Percentiles rank a stretch among this genome's conserved stretches.
Evolutionary conservation across 108 stramenopile species (phyloP).

Genomic region (Cyclotella sp.): DNA sequence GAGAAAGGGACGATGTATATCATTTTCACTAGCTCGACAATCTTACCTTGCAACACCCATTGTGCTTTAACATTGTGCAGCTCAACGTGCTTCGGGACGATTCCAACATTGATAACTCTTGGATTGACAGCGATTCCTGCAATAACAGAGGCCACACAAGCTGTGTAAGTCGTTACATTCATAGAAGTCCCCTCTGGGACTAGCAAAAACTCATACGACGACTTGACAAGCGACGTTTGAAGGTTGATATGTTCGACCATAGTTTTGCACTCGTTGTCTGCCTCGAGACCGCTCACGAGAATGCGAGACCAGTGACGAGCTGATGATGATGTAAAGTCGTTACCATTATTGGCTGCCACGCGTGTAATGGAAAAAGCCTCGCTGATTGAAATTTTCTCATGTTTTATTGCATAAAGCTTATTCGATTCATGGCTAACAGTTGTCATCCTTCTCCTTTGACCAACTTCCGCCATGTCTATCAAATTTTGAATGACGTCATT

Average conservation of each 20-base stretch:
- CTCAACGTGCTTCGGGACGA: constrained; percentile 17
- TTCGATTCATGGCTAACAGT: not conserved
- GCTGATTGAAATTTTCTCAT: constrained; percentile 1
- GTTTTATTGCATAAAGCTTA: not conserved
- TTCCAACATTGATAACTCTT: constrained; percentile 23
- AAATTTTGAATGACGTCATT: constrained; percentile 21
- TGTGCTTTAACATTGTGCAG: constrained; percentile 30
- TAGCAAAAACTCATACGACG: constrained; percentile 31
- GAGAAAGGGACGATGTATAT: no score
- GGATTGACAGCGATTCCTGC: constrained; percentile 29
- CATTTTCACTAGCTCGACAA: no score
- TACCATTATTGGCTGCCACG: not conserved
- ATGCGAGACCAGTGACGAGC: constrained; percentile 24
- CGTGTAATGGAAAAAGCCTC: constrained; percentile 31
- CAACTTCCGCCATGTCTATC: constrained; percentile 21
- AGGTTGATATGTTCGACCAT: constrained; percentile 9
- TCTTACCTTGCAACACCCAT: constrained; percentile 21
- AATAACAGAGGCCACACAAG: constrained; percentile 21
- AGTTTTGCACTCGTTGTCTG: constrained; percentile 5
- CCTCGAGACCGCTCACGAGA: constrained; percentile 21
- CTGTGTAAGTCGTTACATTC: constrained; percentile 7
- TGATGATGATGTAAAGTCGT: not conserved
- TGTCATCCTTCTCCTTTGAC: constrained; percentile 6
- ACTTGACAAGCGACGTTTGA: constrained; percentile 14
- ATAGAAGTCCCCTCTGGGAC: not conserved